phyloP scores from a whole-genome alignment of 805 yeast species.

The Saccharomycopsis schoenii region DNA sequence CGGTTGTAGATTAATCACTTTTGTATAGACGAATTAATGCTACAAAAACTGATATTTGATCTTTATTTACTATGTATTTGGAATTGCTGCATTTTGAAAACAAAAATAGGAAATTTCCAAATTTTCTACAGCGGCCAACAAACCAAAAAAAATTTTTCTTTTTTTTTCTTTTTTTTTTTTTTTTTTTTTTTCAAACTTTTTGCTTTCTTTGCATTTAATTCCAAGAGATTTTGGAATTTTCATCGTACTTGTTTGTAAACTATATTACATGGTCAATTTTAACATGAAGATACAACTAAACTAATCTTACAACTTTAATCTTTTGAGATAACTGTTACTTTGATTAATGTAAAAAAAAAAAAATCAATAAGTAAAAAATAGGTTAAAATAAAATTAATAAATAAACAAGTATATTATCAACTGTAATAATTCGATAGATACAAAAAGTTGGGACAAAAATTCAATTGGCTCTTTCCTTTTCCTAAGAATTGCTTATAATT shows the following conservation, averaged over 20 bases:
- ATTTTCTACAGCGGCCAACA: not conserved
- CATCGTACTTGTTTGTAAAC: not conserved
- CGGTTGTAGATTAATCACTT: too few relatives aligned
- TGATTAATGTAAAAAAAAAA: not conserved
- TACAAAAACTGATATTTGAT: too few relatives aligned
- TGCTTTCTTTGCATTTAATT: not conserved
- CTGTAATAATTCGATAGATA: not conserved
- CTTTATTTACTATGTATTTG: too few relatives aligned
- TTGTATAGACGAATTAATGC: too few relatives aligned
- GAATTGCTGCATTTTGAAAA: not conserved
- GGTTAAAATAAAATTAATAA: conserved; percentile 1
- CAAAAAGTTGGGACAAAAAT: not conserved
- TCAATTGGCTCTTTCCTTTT: not conserved
- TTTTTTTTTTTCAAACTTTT: not conserved
- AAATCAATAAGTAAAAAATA: not conserved
- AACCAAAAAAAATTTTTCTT: not conserved
- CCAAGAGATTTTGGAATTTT: not conserved
- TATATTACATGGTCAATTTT: too few relatives aligned
- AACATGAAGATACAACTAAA: not conserved
- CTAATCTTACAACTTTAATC: not conserved
- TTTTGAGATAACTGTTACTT: not conserved
- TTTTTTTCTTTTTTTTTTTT: not conserved
- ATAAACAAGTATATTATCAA: conserved; percentile 1
- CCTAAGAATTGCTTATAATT: conserved; percentile 41
- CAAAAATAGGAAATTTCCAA: not conserved